Evolutionary conservation across 2,329 filamentous ascomycete species (phyloP).

Genomic region (Penicillium sumatraense): DNA sequence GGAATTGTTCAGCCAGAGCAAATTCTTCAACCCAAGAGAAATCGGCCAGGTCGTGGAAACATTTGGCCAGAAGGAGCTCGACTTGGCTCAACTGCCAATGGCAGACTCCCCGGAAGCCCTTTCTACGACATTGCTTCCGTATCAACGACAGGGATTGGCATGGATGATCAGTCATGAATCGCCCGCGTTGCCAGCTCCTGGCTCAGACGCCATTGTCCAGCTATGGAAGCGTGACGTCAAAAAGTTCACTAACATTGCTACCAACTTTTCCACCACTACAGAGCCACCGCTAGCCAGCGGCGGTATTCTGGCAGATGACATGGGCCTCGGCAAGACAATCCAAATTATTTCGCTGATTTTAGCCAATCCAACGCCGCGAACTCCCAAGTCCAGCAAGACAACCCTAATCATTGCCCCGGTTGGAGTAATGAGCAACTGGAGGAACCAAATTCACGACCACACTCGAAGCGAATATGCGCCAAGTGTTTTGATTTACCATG

Average conservation of each 20-base stretch:
- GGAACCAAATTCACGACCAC: conserved; percentile 75
- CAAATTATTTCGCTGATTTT: conserved; percentile 82
- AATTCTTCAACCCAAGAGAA: conserved; percentile 69
- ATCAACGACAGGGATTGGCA: conserved; percentile 76
- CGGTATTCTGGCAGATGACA: conserved; percentile 87
- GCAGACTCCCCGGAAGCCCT: conserved; percentile 70
- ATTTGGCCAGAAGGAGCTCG: conserved; percentile 72
- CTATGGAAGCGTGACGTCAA: conserved; percentile 69
- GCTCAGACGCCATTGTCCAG: conserved; percentile 69
- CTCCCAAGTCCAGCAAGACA: conserved; percentile 56
- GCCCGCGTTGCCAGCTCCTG: conserved; percentile 64
- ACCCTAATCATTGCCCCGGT: conserved; percentile 83
- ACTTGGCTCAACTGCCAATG: conserved; percentile 72
- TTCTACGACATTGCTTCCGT: conserved; percentile 72
- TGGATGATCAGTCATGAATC: conserved; percentile 82
- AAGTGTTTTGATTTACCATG: conserved; percentile 76
- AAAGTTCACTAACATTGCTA: conserved; percentile 70
- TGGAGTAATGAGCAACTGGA: conserved; percentile 90
- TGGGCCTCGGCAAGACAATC: conserved; percentile 89
- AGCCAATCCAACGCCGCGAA: conserved; percentile 52
- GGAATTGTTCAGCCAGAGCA: conserved; percentile 68
- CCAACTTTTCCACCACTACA: conserved; percentile 64
- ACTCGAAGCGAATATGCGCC: conserved; percentile 67
- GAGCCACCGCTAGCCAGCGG: conserved; percentile 72
- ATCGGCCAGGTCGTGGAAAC: conserved; percentile 69